Evolutionary conservation across 257 asterid genomes (phyloP), one percentile per base, ranked within the genome.

Genomic region (Solanum chilense): DNA sequence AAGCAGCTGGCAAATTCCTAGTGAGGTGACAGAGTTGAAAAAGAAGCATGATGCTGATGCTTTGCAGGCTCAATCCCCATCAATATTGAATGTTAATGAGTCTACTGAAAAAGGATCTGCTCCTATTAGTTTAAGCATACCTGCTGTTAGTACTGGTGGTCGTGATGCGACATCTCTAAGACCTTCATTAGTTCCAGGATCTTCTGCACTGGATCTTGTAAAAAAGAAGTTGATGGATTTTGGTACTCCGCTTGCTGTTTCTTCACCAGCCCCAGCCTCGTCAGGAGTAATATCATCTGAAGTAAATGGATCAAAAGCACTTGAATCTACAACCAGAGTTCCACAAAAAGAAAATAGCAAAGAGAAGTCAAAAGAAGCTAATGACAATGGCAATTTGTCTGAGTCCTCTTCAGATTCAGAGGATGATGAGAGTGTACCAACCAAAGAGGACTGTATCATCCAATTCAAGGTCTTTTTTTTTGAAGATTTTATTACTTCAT

Each of bases 1-100:
- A 88, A 97, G 99, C 91, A 95, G 99, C 94, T 97, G 99, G 99
- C 98, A 97, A 91, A 89, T 97, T 90, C 99, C 99, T 69, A 88
- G 60, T 88, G 99, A 97, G 90, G 93, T 97, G 88, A 90, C 91
- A 23, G 98, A 97, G 92, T 87, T 91, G 90, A 92, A 95, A 90
- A 93, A 90, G 93, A 93, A 93, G 95, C 95, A 94, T 75, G 96
- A 95, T 31, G 90, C 93, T 87, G 95, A 93, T 93, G 88, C 91
- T 82, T 91, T 91, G 86, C 91, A 90, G 91, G 93, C 93, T 81
- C 95, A 92, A 86, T 88, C 93, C 85, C 87, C 87, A 84, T 84
- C 93, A 58, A 93, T 90, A 81, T 47, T 90, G 87, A 91, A 86
- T 89, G 85, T 90, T 78, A 90, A 91, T 88, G 58, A 87, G 85